Evolutionary conservation across 805 yeast species (phyloP).

Genomic region (Yamadazyma sp.): DNA sequence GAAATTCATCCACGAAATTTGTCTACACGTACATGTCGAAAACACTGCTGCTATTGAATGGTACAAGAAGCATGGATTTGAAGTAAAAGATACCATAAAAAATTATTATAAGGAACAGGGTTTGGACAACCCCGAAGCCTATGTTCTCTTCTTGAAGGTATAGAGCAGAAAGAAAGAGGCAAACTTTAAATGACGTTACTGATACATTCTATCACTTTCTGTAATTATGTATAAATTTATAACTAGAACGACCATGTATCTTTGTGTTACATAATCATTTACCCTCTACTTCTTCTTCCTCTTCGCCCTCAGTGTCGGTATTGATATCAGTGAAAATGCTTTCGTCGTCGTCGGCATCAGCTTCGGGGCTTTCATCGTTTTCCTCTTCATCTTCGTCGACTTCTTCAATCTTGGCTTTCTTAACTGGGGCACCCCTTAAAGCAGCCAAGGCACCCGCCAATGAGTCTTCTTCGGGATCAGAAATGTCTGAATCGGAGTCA

Average conservation of each 20-base stretch:
- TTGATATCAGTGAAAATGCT: slow-evolving; percentile 44
- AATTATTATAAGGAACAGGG: slow-evolving; percentile 51
- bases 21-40: slow-evolving; percentile 52
- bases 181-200: no score
- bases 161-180: slow-evolving; percentile 11
- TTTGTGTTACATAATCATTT: slow-evolving; percentile 2
- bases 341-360: slow-evolving; percentile 37
- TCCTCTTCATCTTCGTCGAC: slow-evolving; percentile 17
- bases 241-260: slow-evolving; percentile 1
- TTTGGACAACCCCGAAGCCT: slow-evolving; percentile 50
- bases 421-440: slow-evolving; percentile 60
- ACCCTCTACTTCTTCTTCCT: slow-evolving; percentile 23
- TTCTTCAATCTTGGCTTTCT: slow-evolving; percentile 24
- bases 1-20: slow-evolving; percentile 52
- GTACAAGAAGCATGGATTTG: slow-evolving; percentile 54
- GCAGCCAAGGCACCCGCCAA: slow-evolving; percentile 75
- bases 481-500: slow-evolving; percentile 55
- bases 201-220: no score
- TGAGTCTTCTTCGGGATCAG: slow-evolving; percentile 73
- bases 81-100: slow-evolving; percentile 31
- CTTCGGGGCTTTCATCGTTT: slow-evolving; percentile 17
- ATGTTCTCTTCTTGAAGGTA: slow-evolving; percentile 31
- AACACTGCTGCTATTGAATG: slow-evolving; percentile 46
- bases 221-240: slow-evolving; percentile 7
- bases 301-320: slow-evolving; percentile 47